These are phyloP conservation scores for Chytriomyces sp. DNA, from an alignment of 192 early-diverging fungal species.

Conservation along the genomic window DNA sequence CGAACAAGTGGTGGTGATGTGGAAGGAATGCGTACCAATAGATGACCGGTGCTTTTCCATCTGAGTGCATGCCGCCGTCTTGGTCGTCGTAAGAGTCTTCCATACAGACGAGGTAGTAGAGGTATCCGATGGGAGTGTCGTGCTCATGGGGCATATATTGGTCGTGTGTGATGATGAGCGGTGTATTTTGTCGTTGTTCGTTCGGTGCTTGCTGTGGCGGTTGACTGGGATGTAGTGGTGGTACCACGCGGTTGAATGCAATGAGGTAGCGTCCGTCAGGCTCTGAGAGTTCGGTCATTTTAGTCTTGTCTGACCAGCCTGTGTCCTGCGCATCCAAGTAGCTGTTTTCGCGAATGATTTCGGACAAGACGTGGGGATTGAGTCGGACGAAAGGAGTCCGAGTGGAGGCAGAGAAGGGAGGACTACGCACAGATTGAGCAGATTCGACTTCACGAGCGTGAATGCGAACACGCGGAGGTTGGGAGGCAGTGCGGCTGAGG, in stretches of 20 bases:
- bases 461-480: constrained; percentile 51
- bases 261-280: constrained; percentile 56
- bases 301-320: constrained; percentile 64
- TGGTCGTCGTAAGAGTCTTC: constrained; percentile 65
- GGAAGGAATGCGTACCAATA: constrained; percentile 60
- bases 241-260: constrained; percentile 16
- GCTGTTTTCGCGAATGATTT: constrained; percentile 26
- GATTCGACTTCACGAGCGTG: constrained; percentile 62
- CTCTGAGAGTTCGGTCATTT: constrained; percentile 60
- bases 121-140: constrained; percentile 49
- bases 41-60: constrained; percentile 43
- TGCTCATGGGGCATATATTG: constrained; percentile 14
- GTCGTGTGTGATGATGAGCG: not conserved
- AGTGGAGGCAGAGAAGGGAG: not conserved
- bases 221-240: too few relatives aligned
- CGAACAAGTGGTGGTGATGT: not conserved
- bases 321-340: constrained; percentile 65
- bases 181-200: too few relatives aligned
- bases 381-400: not conserved
- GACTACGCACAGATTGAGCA: constrained; percentile 57
- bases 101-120: constrained; percentile 65
- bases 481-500: constrained; percentile 39
- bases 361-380: not conserved
- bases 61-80: constrained; percentile 37
- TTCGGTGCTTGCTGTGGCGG: too few relatives aligned